A percentile compares a stretch with the other conserved stretches of the same genome.
Evolutionary conservation across 306 rosid species (phyloP).

Genomic region (Begonia masoniana): DNA sequence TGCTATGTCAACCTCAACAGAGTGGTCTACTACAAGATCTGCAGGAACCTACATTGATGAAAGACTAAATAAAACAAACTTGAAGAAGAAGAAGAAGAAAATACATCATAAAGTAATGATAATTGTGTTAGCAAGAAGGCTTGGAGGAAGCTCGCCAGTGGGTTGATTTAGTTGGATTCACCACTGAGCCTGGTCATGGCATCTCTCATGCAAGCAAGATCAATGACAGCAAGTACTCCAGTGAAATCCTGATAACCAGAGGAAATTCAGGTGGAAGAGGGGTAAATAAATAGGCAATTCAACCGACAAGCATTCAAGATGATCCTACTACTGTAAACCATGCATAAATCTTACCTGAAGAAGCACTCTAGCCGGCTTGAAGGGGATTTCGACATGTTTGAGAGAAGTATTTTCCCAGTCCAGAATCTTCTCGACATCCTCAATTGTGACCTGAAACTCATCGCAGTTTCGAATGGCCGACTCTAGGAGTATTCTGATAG

Average conservation of each 20-base stretch:
- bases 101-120: not conserved
- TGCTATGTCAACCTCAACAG: constrained; percentile 85
- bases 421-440: constrained; percentile 78
- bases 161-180: constrained; percentile 85
- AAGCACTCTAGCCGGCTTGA: constrained; percentile 93
- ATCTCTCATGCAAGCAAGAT: constrained; percentile 97
- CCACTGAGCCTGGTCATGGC: constrained; percentile 93
- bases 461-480: constrained; percentile 95
- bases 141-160: constrained; percentile 43
- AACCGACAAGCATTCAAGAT: no score
- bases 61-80: not conserved
- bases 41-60: constrained; percentile 59
- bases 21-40: constrained; percentile 94
- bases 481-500: constrained; percentile 84
- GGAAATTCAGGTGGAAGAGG: no score
- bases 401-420: constrained; percentile 84
- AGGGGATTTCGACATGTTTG: constrained; percentile 74
- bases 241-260: constrained; percentile 64
- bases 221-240: constrained; percentile 97
- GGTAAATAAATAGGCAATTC: no score
- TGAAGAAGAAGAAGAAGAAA: not conserved
- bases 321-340: no score
- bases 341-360: constrained; percentile 36
- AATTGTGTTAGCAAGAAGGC: no score
- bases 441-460: constrained; percentile 74